phyloP scores from a whole-genome alignment of 2,329 filamentous ascomycete genomes.

The Aspergillus melleus region DNA sequence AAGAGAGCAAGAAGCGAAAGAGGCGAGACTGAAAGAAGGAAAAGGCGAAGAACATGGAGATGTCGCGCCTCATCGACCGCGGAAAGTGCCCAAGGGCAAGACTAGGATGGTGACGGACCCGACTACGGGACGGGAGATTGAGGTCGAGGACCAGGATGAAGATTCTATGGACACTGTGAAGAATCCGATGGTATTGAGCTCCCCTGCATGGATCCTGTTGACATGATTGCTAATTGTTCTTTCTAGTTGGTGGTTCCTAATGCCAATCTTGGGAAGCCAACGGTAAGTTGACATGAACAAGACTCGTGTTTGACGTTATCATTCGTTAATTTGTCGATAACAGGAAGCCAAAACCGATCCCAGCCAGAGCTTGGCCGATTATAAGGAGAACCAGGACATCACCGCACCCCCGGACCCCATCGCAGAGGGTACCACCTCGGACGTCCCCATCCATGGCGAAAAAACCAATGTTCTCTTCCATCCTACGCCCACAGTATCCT shows the following conservation, averaged over 20 bases:
- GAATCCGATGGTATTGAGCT: conserved; percentile 63
- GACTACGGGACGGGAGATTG: conserved; percentile 79
- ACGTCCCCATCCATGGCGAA: conserved; percentile 93
- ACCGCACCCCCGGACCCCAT: conserved; percentile 89
- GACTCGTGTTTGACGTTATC: background rate
- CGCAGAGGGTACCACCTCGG: conserved; percentile 77
- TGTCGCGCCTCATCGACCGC: conserved; percentile 49
- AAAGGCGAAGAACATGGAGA: conserved; percentile 43
- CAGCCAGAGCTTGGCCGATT: conserved; percentile 72
- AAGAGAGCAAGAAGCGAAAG: conserved; percentile 25
- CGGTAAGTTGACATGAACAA: conserved; percentile 46
- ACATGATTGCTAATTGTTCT: conserved; percentile 3
- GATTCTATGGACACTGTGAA: conserved; percentile 69
- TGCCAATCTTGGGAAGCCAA: conserved; percentile 76
- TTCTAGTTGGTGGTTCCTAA: conserved; percentile 78
- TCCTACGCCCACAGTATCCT: conserved; percentile 85
- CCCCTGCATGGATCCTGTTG: too few species aligned
- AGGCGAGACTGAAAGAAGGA: conserved; percentile 17
- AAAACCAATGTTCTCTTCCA: conserved; percentile 97
- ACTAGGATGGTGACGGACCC: conserved; percentile 76
- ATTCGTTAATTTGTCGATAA: conserved; percentile 1
- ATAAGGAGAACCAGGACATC: conserved; percentile 81
- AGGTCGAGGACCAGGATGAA: conserved; percentile 78
- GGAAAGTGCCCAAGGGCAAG: conserved; percentile 44
- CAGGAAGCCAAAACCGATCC: conserved; percentile 68